Evolutionary conservation across 192 early-diverging fungal species (phyloP).

Genomic region (Entomortierella lignicola): DNA sequence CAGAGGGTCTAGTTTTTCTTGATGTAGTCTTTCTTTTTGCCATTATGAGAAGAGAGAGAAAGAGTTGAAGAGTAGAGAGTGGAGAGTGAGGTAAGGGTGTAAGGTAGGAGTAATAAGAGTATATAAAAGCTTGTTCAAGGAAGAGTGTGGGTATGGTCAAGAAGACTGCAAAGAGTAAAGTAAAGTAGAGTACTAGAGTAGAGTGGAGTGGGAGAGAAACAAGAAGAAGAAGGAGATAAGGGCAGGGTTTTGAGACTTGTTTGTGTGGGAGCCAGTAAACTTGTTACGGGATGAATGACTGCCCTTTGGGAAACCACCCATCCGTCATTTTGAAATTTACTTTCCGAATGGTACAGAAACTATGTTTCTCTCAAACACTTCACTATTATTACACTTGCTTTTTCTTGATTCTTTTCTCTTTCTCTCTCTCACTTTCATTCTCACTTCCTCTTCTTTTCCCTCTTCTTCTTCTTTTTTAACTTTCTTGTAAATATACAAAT

Average conservation of each 20-base stretch:
- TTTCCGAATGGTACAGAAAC: too few species aligned
- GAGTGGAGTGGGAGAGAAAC: neutral
- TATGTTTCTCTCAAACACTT: too few species aligned
- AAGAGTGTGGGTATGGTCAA: neutral
- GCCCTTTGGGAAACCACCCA: neutral
- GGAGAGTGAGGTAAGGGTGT: neutral
- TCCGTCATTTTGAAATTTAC: neutral
- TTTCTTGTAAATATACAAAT: neutral
- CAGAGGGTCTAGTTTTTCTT: constrained; percentile 24
- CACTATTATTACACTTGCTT: too few species aligned
- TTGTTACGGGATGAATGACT: neutral
- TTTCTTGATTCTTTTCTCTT: too few species aligned
- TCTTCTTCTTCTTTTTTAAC: neutral
- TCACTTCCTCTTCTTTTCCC: neutral
- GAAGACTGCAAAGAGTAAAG: neutral
- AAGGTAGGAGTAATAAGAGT: neutral
- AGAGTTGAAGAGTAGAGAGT: neutral
- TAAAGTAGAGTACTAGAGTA: neutral
- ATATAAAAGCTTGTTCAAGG: neutral
- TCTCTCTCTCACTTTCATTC: neutral
- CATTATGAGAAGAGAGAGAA: constrained; percentile 17
- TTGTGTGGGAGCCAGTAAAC: neutral
- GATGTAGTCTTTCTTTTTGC: constrained; percentile 39
- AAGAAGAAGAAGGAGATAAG: neutral
- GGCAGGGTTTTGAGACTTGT: neutral